These are phyloP conservation scores for Thelonectria blattea DNA, from an alignment of 2,329 filamentous ascomycete species.

Conservation along the genomic window DNA sequence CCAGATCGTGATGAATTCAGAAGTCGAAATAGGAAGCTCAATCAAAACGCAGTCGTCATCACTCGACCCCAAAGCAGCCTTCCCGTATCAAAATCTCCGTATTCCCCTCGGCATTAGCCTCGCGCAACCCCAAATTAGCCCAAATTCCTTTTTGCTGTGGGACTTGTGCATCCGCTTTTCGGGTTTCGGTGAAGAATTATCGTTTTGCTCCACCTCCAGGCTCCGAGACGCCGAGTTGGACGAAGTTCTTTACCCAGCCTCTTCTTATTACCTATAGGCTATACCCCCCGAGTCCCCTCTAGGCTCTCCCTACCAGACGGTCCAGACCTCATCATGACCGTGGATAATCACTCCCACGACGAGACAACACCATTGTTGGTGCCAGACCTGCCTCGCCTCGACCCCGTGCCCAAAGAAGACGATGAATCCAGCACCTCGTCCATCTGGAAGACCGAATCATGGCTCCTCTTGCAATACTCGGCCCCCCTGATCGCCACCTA, in stretches of 20 bases:
- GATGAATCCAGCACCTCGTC: neutral
- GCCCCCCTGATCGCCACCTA: slow-evolving; percentile 58
- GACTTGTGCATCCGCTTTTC: neutral
- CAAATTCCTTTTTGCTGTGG: neutral
- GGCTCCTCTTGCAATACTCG: slow-evolving; percentile 40
- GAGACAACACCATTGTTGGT: neutral
- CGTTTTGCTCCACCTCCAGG: neutral
- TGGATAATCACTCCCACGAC: neutral
- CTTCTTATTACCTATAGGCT: neutral
- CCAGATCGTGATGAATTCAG: no score
- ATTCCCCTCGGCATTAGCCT: neutral
- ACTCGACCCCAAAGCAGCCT: no score
- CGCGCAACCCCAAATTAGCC: neutral
- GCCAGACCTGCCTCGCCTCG: neutral
- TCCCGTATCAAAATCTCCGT: no score
- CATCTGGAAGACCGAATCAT: slow-evolving; percentile 25
- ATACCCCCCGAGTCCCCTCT: neutral
- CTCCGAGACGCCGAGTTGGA: neutral
- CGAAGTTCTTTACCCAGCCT: neutral
- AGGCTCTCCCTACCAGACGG: neutral
- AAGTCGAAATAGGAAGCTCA: no score
- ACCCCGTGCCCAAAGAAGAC: neutral
- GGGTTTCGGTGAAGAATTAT: neutral
- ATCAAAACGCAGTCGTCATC: no score
- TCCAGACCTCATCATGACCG: neutral